phyloP scores from a whole-genome alignment of 306 rosid species.

The Quercus aquifolioides region DNA sequence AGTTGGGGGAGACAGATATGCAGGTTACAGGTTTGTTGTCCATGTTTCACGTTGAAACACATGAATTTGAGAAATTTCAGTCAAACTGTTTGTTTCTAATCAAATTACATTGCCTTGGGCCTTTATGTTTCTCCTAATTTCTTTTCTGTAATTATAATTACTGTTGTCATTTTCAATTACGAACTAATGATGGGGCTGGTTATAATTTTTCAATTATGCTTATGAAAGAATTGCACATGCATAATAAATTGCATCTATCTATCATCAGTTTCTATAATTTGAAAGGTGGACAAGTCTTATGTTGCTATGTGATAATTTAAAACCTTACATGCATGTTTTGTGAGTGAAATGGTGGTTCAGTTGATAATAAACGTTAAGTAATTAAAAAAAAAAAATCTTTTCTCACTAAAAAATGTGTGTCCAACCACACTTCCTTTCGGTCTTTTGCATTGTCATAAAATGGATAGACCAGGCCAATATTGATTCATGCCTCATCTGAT shows the following conservation, averaged over 20 bases:
- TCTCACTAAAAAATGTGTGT: background rate
- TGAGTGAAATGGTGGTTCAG: background rate
- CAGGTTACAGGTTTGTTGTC: conserved; percentile 64
- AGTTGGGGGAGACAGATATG: conserved; percentile 80
- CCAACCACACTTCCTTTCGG: background rate
- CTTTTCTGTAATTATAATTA: background rate
- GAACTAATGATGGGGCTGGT: background rate
- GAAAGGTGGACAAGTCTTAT: background rate
- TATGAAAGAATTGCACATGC: background rate
- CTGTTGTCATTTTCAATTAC: too few relatives aligned
- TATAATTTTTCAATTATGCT: background rate
- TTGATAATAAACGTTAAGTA: background rate
- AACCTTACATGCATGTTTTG: background rate
- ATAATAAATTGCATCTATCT: too few relatives aligned
- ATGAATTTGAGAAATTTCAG: background rate
- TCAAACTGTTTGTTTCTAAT: background rate
- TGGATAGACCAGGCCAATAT: too few relatives aligned
- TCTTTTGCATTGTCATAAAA: too few relatives aligned
- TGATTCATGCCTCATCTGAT: too few relatives aligned
- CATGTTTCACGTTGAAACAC: background rate
- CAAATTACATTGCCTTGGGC: background rate
- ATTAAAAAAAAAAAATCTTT: too few relatives aligned
- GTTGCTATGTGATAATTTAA: background rate
- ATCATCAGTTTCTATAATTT: too few relatives aligned
- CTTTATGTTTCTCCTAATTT: background rate